Conservation (phyloP, 2,329 filamentous ascomycete genomes). For the Xylariales sp. region DNA sequence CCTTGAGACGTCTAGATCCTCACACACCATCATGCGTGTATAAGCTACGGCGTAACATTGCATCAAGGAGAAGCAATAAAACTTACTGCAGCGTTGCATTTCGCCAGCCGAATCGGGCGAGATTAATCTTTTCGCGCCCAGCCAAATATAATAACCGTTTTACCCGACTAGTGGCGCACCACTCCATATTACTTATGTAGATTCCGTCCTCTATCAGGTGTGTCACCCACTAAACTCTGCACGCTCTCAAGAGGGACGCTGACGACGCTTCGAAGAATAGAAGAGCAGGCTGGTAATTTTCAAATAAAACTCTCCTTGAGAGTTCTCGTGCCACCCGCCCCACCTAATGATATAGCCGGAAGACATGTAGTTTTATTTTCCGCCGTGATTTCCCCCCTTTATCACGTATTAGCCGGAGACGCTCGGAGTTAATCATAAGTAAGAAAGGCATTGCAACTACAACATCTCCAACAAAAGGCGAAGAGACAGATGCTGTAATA, state of each 20-base stretch:
- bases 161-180: conserved; percentile 31
- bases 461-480: not conserved
- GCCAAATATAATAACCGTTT: conserved; percentile 34
- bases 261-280: not conserved
- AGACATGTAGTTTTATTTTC: conserved; percentile 4
- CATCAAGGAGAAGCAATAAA: conserved; percentile 31
- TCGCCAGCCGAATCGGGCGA: conserved; percentile 37
- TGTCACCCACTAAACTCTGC: conserved; percentile 14
- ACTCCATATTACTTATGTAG: not conserved
- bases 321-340: conserved; percentile 5
- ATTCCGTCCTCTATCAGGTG: conserved; percentile 6
- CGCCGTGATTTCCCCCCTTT: not conserved
- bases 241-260: not conserved
- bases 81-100: conserved; percentile 24
- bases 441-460: not conserved
- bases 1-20: conserved; percentile 27
- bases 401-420: not conserved
- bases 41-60: conserved; percentile 35
- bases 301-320: not conserved
- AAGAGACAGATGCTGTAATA: not conserved
- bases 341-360: conserved; percentile 15
- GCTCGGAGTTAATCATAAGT: not conserved
- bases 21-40: conserved; percentile 23
- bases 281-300: not conserved
- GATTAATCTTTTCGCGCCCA: conserved; percentile 29